phyloP scores from a whole-genome alignment of 1,284 basidiomycete species.

The Ustilago trichophora region DNA sequence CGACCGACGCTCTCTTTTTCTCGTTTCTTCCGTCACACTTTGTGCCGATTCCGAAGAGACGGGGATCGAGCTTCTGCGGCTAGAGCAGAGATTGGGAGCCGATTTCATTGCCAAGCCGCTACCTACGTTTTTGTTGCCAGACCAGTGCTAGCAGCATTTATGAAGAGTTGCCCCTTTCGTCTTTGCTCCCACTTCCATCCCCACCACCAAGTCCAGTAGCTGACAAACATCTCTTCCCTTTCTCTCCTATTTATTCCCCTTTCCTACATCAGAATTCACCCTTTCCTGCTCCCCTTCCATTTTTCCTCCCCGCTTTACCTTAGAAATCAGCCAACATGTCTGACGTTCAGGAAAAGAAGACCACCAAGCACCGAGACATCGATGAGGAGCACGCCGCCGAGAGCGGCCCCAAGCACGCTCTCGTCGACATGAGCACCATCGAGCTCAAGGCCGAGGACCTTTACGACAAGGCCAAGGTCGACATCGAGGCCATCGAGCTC shows the following conservation, averaged over 20 bases:
- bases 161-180: slow-evolving; percentile 5
- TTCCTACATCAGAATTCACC: slow-evolving; percentile 3
- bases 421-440: slow-evolving; percentile 71
- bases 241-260: slow-evolving; percentile 6
- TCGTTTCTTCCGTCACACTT: neutral
- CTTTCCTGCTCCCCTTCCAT: slow-evolving; percentile 7
- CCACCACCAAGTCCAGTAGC: slow-evolving; percentile 2
- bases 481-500: slow-evolving; percentile 94
- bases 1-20: no score
- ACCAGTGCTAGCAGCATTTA: neutral
- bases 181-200: slow-evolving; percentile 3
- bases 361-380: slow-evolving; percentile 52
- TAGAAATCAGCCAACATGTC: slow-evolving; percentile 39
- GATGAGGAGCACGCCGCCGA: slow-evolving; percentile 49
- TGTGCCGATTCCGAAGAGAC: neutral
- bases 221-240: slow-evolving; percentile 7
- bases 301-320: neutral
- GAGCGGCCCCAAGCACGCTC: slow-evolving; percentile 61
- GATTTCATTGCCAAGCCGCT: slow-evolving; percentile 10
- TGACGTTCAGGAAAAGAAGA: slow-evolving; percentile 50
- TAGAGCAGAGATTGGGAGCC: no score
- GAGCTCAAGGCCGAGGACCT: slow-evolving; percentile 92
- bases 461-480: slow-evolving; percentile 98
- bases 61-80: neutral
- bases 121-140: neutral